Percentiles rank a stretch among this genome's conserved stretches.
Evolutionary conservation across 164 flowering plant genomes (phyloP).

Genomic region (Piper betle): DNA sequence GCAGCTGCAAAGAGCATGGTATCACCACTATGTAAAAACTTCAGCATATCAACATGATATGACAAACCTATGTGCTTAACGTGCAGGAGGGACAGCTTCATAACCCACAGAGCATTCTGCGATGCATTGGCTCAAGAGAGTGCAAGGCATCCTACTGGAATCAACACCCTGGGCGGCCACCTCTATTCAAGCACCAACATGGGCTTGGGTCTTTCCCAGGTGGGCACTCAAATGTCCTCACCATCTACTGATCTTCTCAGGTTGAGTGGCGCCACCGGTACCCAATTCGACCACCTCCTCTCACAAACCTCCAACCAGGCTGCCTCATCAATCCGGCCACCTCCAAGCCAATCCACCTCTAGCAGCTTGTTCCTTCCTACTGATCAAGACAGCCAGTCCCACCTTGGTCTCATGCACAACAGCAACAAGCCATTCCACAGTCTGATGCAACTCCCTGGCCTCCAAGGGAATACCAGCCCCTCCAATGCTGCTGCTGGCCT

Average conservation of each 20-base stretch:
- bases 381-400: constrained; percentile 27
- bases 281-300: constrained; percentile 34
- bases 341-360: constrained; percentile 21
- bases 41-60: no score
- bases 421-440: constrained; percentile 37
- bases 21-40: no score
- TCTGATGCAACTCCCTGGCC: constrained; percentile 49
- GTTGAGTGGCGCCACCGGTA: constrained; percentile 25
- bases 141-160: constrained; percentile 46
- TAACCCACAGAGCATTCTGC: constrained; percentile 87
- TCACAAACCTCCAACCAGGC: constrained; percentile 13
- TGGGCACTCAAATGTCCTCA: constrained; percentile 30
- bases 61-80: background rate
- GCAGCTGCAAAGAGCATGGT: no score
- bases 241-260: constrained; percentile 27
- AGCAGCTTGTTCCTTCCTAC: constrained; percentile 19
- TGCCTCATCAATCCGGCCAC: constrained; percentile 23
- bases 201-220: constrained; percentile 40
- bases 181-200: constrained; percentile 35
- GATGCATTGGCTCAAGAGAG: constrained; percentile 88
- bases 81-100: constrained; percentile 84
- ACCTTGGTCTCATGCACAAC: constrained; percentile 23
- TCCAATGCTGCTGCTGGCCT: constrained; percentile 21
- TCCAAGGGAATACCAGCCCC: no score
- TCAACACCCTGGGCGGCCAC: constrained; percentile 43